Evolutionary conservation across 2,329 filamentous ascomycete genomes (phyloP).

Genomic region (Xylariaceae sp.): DNA sequence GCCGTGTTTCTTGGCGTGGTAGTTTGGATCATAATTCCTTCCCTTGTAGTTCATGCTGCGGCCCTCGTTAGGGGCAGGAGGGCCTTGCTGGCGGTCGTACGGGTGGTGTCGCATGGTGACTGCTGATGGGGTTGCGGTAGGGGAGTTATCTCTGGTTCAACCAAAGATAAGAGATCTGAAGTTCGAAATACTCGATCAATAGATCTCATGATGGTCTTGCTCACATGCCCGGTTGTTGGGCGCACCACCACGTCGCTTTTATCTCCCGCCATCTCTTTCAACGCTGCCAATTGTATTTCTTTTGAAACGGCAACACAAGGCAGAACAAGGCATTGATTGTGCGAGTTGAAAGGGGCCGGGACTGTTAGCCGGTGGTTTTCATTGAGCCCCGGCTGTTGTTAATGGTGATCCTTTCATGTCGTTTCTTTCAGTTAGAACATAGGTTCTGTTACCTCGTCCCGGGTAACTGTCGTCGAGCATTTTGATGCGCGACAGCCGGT

Average conservation of each 20-base stretch:
- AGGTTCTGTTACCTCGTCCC: neutral
- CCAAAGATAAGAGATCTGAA: neutral
- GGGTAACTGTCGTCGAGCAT: neutral
- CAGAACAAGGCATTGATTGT: neutral
- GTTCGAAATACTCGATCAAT: neutral
- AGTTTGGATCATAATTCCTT: conserved; percentile 10
- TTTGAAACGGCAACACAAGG: neutral
- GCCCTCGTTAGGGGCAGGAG: too few species aligned
- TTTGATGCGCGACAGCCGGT: neutral
- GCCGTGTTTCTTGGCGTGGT: neutral
- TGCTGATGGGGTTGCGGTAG: neutral
- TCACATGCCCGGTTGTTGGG: neutral
- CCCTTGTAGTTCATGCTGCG: conserved; percentile 11
- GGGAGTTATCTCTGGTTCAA: neutral
- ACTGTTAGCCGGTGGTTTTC: neutral
- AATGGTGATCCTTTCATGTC: neutral
- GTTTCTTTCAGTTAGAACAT: neutral
- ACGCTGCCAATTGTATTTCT: neutral
- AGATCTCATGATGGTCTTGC: neutral
- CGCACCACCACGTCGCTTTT: neutral
- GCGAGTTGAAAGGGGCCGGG: neutral
- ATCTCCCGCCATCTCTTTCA: neutral
- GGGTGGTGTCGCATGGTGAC: neutral
- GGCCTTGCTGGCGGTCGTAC: neutral
- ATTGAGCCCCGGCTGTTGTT: neutral